Evolutionary conservation across 495 filamentous ascomycete species (phyloP).

Genomic region (Margaritispora aquatica): DNA sequence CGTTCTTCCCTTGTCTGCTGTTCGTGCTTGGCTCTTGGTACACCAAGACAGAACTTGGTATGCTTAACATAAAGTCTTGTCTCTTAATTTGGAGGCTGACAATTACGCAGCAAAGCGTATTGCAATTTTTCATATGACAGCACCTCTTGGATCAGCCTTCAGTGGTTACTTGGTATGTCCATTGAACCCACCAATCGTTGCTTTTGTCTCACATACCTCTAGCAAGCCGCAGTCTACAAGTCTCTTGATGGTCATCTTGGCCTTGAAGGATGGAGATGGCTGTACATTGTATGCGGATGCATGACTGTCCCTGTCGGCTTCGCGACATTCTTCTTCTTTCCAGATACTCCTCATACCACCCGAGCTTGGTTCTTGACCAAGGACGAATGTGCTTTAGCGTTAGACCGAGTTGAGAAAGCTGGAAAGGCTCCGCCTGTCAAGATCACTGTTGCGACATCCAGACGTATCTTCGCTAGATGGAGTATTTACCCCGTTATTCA

Average conservation of each 20-base stretch:
- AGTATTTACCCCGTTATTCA: not conserved
- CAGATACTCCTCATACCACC: conserved; percentile 33
- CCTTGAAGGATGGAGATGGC: conserved; percentile 43
- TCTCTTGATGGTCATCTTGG: conserved; percentile 41
- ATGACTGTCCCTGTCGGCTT: conserved; percentile 29
- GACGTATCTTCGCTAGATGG: conserved; percentile 11
- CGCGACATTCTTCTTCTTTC: conserved; percentile 28
- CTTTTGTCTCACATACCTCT: not conserved
- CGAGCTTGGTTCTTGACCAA: conserved; percentile 22
- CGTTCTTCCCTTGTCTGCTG: not conserved
- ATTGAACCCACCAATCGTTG: not conserved
- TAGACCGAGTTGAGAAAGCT: conserved; percentile 20
- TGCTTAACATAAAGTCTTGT: not conserved
- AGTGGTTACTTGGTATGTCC: conserved; percentile 26
- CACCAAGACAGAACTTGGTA: not conserved
- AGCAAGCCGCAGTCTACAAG: conserved; percentile 39
- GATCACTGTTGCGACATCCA: conserved; percentile 19
- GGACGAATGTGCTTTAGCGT: conserved; percentile 21
- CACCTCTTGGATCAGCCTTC: conserved; percentile 44
- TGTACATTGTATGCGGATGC: conserved; percentile 29
- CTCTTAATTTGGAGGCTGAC: not conserved
- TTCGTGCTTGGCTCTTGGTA: not conserved
- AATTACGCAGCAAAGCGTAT: not conserved
- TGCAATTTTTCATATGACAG: not conserved
- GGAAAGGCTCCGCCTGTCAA: conserved; percentile 29